Conservation (phyloP, 805 yeast species). For the Debaryomyces maramus region DNA sequence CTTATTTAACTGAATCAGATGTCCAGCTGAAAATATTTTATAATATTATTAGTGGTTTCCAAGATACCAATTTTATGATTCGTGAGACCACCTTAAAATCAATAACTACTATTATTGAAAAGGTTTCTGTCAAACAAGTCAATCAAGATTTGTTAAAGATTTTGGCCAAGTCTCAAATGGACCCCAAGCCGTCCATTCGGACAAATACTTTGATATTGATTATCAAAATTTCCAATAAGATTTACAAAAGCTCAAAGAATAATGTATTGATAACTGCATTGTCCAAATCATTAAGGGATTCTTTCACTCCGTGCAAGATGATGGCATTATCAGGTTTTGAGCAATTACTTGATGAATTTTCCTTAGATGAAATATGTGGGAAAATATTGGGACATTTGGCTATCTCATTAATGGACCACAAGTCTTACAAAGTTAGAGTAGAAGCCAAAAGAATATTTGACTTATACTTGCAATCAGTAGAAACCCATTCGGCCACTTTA, state of each 20-base stretch:
- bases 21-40: conserved; percentile 70
- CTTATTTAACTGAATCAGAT: conserved; percentile 53
- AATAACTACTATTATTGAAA: conserved; percentile 57
- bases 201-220: conserved; percentile 73
- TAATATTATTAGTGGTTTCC: conserved; percentile 73
- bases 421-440: conserved; percentile 61
- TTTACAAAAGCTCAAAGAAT: conserved; percentile 57
- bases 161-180: conserved; percentile 80
- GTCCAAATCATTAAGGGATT: conserved; percentile 77
- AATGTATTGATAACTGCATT: conserved; percentile 86
- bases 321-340: conserved; percentile 77
- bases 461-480: conserved; percentile 46
- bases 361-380: conserved; percentile 74
- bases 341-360: conserved; percentile 60
- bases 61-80: conserved; percentile 79
- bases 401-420: conserved; percentile 73
- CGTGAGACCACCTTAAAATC: conserved; percentile 79
- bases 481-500: conserved; percentile 34
- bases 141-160: conserved; percentile 82
- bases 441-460: conserved; percentile 74
- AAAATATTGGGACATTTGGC: conserved; percentile 83
- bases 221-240: conserved; percentile 59
- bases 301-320: conserved; percentile 69
- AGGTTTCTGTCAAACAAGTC: conserved; percentile 73
- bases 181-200: conserved; percentile 71